phyloP scores from a whole-genome alignment of 495 filamentous ascomycete genomes.

The Penicillium desertorum region DNA sequence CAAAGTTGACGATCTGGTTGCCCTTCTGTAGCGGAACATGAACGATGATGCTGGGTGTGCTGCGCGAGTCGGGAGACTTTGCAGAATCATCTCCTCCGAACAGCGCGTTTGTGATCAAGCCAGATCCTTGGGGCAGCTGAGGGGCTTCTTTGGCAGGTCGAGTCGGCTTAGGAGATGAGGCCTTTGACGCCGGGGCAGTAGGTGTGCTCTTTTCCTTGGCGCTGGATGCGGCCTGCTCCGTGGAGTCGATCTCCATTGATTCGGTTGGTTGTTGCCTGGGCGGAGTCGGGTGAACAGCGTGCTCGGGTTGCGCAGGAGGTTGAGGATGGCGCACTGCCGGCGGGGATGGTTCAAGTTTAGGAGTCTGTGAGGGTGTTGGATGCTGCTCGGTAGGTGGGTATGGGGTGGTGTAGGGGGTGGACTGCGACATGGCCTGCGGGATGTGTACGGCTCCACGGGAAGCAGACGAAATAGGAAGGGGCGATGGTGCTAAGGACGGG shows the following conservation, averaged over 20 bases:
- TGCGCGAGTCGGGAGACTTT: conserved; percentile 44
- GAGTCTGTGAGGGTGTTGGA: conserved; percentile 23
- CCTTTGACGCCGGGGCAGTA: conserved; percentile 54
- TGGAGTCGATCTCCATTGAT: conserved; percentile 43
- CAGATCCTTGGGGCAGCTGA: conserved; percentile 62
- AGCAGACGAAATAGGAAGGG: conserved; percentile 28
- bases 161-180: conserved; percentile 59
- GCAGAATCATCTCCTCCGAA: conserved; percentile 52
- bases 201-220: conserved; percentile 41
- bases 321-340: conserved; percentile 26
- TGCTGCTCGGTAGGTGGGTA: conserved; percentile 31
- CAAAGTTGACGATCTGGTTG: conserved; percentile 93
- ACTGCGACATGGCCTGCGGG: conserved; percentile 25
- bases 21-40: conserved; percentile 74
- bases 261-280: conserved; percentile 20
- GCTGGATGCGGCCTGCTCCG: conserved; percentile 22
- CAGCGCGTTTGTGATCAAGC: conserved; percentile 62
- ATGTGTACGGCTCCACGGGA: conserved; percentile 24
- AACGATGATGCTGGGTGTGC: conserved; percentile 78
- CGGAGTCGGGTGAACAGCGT: conserved; percentile 18
- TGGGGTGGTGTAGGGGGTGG: conserved; percentile 31
- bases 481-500: conserved; percentile 31
- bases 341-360: conserved; percentile 25
- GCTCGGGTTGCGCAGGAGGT: conserved; percentile 15
- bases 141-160: conserved; percentile 54